Evolutionary conservation across 2,329 filamentous ascomycete genomes (phyloP), one percentile per base, ranked within the genome.

Genomic region (Penicillium oxalicum): DNA sequence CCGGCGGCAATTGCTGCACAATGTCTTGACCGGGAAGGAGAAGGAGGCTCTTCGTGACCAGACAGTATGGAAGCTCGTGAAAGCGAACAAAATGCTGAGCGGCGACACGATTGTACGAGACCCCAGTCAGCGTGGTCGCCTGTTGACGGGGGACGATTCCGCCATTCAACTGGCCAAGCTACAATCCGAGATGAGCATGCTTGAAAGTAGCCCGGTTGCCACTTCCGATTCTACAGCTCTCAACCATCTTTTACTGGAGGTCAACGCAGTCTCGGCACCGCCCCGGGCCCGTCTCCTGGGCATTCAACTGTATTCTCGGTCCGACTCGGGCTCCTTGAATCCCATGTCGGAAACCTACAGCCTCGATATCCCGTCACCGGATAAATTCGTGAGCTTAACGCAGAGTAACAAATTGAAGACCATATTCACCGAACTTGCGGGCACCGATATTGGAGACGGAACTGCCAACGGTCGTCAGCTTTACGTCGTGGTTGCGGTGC

Each of bases 41-140:
- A 84, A 94, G 61, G 76, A 81, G n/a, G 75, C 74, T 34, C 74
- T 97, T 51, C 84, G 93, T 51, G 88, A 96, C 66, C 86, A 87
- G 66, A 94, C 90, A 0, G 90, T 98, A 0, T 98, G 94, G 93
- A 89, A 96, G 61, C 75, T 98, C 43, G 91, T 97, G 2, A 83
- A 80, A 38, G 91, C 91, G 39, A 98, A 98, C 72, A 97, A 96
- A 71, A 80, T 97, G 61, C 86, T 96, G 47, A 89, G 84, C 52
- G 89, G 89, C 44, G 91, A 97, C 65, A 87, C 98, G 41, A 95
- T 98, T 65, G 93, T 98, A 50, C 84, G 93, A 28, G 93, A 94
- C 68, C 89, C 93, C 2, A 79, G 78, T 18, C 84, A 91, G 64
- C 81, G 86, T 28, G 93, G 93, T 7, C 83, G 91, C 40, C 83